Evolutionary conservation across 306 rosid genomes (phyloP).

Genomic region (Canavalia gladiata): DNA sequence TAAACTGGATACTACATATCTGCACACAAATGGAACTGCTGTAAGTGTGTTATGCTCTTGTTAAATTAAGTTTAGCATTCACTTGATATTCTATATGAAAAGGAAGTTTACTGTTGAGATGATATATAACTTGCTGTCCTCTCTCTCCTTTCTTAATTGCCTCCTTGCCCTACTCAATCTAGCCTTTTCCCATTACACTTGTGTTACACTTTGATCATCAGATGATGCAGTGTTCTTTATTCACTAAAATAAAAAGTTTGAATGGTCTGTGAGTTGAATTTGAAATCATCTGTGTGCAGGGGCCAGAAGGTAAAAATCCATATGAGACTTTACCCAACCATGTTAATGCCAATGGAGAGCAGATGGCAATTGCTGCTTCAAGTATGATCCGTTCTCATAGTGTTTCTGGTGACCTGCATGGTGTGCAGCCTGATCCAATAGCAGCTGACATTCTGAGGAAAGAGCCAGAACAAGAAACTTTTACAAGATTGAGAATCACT

Average conservation of each 20-base stretch:
- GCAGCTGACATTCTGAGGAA: constrained; percentile 99
- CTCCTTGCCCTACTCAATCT: constrained; percentile 1
- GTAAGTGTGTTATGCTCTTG: constrained; percentile 62
- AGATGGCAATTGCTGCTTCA: constrained; percentile 69
- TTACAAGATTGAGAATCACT: constrained; percentile 76
- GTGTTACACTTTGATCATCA: neutral
- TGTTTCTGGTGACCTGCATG: constrained; percentile 95
- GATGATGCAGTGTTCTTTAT: constrained; percentile 30
- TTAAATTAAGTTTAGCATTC: constrained; percentile 32
- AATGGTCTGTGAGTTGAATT: constrained; percentile 37
- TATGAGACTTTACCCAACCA: constrained; percentile 75
- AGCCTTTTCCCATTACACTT: constrained; percentile 6
- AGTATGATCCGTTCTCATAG: constrained; percentile 95
- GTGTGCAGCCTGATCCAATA: constrained; percentile 96
- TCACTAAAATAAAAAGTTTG: constrained; percentile 11
- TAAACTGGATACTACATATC: constrained; percentile 62
- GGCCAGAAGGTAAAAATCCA: constrained; percentile 59
- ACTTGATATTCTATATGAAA: constrained; percentile 10
- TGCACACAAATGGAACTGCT: constrained; percentile 74
- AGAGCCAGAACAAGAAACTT: constrained; percentile 96
- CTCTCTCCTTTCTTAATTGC: constrained; percentile 21
- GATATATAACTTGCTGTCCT: neutral
- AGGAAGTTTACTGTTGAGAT: constrained; percentile 24
- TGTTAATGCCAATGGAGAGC: constrained; percentile 74
- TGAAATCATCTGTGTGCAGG: constrained; percentile 63